Percentiles rank a stretch among this genome's conserved stretches.
These are phyloP conservation scores for Cantharellus cinnabarinus DNA, from an alignment of 768 basidiomycete species.

Conservation along the genomic window DNA sequence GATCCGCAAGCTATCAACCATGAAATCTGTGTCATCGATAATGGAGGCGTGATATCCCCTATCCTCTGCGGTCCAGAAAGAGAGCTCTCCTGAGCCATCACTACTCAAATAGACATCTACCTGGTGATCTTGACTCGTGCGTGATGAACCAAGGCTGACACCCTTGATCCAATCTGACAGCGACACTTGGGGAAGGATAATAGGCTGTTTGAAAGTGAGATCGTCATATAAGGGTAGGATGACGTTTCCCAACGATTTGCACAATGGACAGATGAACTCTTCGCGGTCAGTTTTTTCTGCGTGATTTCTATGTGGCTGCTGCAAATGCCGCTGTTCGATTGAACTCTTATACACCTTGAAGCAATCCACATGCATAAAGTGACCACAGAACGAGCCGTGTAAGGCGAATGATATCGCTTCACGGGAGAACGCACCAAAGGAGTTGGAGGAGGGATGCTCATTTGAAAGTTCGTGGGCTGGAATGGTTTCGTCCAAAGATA, in stretches of 20 bases:
- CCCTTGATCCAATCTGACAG: conserved; percentile 83
- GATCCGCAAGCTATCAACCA: conserved; percentile 72
- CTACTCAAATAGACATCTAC: conserved; percentile 55
- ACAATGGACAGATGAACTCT: conserved; percentile 91
- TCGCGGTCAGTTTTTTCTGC: conserved; percentile 85
- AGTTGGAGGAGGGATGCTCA: conserved; percentile 11
- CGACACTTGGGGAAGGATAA: background rate
- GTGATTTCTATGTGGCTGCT: conserved; percentile 80
- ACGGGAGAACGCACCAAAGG: conserved; percentile 52
- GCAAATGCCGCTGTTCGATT: conserved; percentile 67
- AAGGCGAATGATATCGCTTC: conserved; percentile 67
- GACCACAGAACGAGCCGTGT: conserved; percentile 74
- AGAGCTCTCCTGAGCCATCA: conserved; percentile 73
- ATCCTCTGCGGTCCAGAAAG: conserved; percentile 76
- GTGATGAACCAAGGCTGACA: conserved; percentile 74
- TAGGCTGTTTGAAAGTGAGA: background rate
- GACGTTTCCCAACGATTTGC: conserved; percentile 89
- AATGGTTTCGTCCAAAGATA: conserved; percentile 39
- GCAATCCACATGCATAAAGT: conserved; percentile 93
- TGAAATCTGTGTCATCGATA: conserved; percentile 36
- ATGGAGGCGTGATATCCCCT: conserved; percentile 28
- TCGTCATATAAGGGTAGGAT: conserved; percentile 54
- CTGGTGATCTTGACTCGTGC: conserved; percentile 53
- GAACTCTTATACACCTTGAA: conserved; percentile 79
- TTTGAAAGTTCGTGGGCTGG: background rate